Evolutionary conservation across 768 basidiomycete genomes (phyloP).

Genomic region (Termitomyces titanicus): DNA sequence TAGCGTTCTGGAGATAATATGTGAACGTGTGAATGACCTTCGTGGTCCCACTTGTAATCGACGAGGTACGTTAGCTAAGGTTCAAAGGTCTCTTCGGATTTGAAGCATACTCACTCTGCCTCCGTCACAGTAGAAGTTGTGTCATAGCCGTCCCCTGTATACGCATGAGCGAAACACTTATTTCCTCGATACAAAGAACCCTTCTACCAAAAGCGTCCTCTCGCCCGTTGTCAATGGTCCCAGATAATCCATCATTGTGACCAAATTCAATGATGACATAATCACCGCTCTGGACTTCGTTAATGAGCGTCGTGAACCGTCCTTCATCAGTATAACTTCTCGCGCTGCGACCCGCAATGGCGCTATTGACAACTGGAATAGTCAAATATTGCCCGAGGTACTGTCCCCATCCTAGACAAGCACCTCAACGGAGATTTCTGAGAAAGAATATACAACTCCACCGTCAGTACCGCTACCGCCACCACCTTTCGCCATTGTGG

Average conservation of each 20-base stretch:
- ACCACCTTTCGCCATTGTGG: conserved; percentile 39
- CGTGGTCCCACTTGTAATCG: conserved; percentile 27
- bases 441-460: not conserved
- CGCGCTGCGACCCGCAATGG: conserved; percentile 42
- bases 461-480: conserved; percentile 35
- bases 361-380: conserved; percentile 42
- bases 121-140: conserved; percentile 1
- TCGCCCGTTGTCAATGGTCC: conserved; percentile 34
- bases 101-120: not conserved
- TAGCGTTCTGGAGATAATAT: conserved; percentile 42
- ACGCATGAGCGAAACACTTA: not conserved
- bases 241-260: conserved; percentile 41
- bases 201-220: conserved; percentile 34
- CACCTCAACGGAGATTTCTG: not conserved
- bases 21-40: conserved; percentile 42
- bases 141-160: not conserved
- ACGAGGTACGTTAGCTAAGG: not conserved
- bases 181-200: not conserved
- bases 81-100: not conserved
- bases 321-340: conserved; percentile 47
- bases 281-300: conserved; percentile 35
- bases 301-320: conserved; percentile 38
- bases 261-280: conserved; percentile 46
- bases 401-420: conserved; percentile 39
- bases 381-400: conserved; percentile 37